These are phyloP conservation scores for Bremia lactucae DNA, from an alignment of 352 stramenopile genomes.

Conservation along the genomic window DNA sequence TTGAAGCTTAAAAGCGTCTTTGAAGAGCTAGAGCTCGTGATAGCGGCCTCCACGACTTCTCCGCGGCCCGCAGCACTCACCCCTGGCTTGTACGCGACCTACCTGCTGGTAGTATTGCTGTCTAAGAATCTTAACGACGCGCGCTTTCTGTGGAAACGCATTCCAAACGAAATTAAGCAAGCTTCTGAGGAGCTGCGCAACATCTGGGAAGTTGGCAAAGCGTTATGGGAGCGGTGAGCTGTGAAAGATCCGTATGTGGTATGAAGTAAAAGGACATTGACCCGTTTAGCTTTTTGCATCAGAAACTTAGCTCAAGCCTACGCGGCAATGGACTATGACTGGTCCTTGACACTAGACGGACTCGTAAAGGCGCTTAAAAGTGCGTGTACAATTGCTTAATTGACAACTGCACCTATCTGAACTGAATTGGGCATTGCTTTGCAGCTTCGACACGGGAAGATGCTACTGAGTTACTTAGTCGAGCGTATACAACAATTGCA, in stretches of 20 bases:
- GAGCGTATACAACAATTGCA: conserved; percentile 52
- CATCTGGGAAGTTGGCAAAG: conserved; percentile 58
- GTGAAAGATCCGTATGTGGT: neutral
- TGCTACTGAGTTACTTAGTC: conserved; percentile 41
- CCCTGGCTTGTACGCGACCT: conserved; percentile 43
- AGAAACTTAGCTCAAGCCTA: conserved; percentile 47
- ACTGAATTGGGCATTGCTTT: neutral
- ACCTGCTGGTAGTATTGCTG: conserved; percentile 44
- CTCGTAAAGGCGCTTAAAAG: conserved; percentile 38
- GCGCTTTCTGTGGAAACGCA: conserved; percentile 69
- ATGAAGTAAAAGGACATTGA: neutral
- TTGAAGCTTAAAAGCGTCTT: conserved; percentile 27
- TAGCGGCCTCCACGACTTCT: conserved; percentile 18
- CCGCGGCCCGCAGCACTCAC: conserved; percentile 31
- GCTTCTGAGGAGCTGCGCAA: conserved; percentile 26
- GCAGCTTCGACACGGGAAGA: conserved; percentile 41
- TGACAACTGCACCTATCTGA: neutral
- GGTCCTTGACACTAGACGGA: conserved; percentile 26
- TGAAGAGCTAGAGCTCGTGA: conserved; percentile 50
- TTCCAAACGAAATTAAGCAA: conserved; percentile 31
- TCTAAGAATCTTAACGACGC: conserved; percentile 48
- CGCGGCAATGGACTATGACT: conserved; percentile 41
- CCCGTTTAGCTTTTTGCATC: neutral
- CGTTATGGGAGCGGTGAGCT: conserved; percentile 46
- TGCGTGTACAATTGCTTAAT: conserved; percentile 11